Percentiles rank a stretch among this genome's conserved stretches.
Conservation (phyloP, 129 eudicot species). For the Helianthus annuus region HanXRQr2.0-SUNRISE NC_035435.2:112702464-112702963, state of each 20-base stretch:
- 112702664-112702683: constrained; percentile 42
- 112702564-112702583: neutral
- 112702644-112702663: constrained; percentile 7
- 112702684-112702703: constrained; percentile 50
- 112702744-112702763: constrained; percentile 61
- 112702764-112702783: constrained; percentile 41
- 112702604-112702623: neutral
- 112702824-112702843: neutral
- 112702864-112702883: neutral
- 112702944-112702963: constrained; percentile 3
- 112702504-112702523: neutral
- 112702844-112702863: neutral
- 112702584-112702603: neutral
- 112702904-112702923: constrained; percentile 8
- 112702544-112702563: neutral
- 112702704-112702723: constrained; percentile 77
- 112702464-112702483: neutral
- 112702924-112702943: constrained; percentile 10
- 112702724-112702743: constrained; percentile 62
- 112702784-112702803: constrained; percentile 16
- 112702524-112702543: neutral
- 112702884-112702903: constrained; percentile 13
- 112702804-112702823: constrained; percentile 19
- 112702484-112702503: constrained; percentile 1
- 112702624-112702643: constrained; percentile 1